A percentile compares a stretch with the other conserved stretches of the same genome.
Conservation (phyloP, 208 protist species). For the Crithidia bombi region DNA sequence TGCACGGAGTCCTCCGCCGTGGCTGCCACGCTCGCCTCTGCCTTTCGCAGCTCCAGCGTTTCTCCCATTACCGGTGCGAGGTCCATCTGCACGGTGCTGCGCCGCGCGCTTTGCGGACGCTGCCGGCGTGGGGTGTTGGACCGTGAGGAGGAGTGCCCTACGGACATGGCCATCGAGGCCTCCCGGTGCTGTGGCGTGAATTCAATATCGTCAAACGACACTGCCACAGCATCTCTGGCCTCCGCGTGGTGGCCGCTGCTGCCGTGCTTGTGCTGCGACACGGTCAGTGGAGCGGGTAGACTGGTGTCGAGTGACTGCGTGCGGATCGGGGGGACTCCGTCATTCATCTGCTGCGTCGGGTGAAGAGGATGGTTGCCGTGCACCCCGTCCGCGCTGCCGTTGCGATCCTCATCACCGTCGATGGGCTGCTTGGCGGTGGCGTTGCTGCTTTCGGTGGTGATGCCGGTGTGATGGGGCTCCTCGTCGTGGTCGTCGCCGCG, state of each 20-base stretch:
- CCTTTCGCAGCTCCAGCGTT: constrained; percentile 3
- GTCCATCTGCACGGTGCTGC: constrained; percentile 48
- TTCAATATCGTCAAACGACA: constrained; percentile 8
- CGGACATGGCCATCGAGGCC: background rate
- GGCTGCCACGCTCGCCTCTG: constrained; percentile 7
- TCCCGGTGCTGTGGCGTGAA: background rate
- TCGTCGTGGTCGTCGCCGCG: background rate
- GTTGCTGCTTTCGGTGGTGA: background rate
- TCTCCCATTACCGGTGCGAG: constrained; percentile 26
- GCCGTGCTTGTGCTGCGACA: background rate
- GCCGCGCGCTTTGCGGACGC: constrained; percentile 30
- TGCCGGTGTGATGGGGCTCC: background rate
- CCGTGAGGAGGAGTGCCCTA: constrained; percentile 20
- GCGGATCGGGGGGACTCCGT: background rate
- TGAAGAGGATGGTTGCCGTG: background rate
- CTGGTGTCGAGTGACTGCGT: background rate
- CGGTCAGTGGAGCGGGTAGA: background rate
- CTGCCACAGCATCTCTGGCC: background rate
- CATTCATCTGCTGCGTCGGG: background rate
- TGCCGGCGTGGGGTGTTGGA: constrained; percentile 40
- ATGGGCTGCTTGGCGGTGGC: background rate
- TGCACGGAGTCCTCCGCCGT: constrained; percentile 14
- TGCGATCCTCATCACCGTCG: background rate
- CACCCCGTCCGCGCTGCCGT: background rate
- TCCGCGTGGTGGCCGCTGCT: background rate